Base-by-base conservation (phyloP, 2,329 filamentous ascomycete genomes). In the Aquanectria penicillioides region DNA sequence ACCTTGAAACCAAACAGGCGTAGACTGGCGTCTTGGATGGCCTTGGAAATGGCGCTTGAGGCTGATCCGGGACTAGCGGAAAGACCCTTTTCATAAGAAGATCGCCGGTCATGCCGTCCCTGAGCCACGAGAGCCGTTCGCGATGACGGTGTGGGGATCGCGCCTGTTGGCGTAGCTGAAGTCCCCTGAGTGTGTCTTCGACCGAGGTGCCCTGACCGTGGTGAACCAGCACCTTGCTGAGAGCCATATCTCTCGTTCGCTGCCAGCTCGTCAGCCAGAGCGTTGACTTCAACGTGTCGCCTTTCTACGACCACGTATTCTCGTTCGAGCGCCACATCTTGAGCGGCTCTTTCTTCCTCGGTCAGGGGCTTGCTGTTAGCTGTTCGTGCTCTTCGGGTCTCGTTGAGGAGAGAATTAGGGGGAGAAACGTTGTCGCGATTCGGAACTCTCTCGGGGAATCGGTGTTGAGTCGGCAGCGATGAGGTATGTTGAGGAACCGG, bases 301-400 rank as follows among this genome's bases (percentile, higher is more conserved):
- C 97, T 97, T 78, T 99, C 95, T 11, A 99, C 92, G 22, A 98
- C 83, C 17, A 99, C 94, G 69, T 98, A 99, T 65, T 98, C 95
- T 64, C 94, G 88, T 73, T 97, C 94, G 68, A 97, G 91, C 1
- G 91, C 91, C 44, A 96, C 88, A 64, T 98, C 94, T 69, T 97
- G 92, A 3, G 92, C 93, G 4, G 89, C 90, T 71, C 81, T 86
- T 69, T 90, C 89, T 58, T 88, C 87, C 63, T 90, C 89, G 55
- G 84, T 74, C 33, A 64, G 63, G 11, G 69, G 67, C 33, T 69
- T 71, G 37, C 64, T 69, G 22, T 62, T 59, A 9, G n/a, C n/a
- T n/a, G 65, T 65, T 43, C 71, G 74, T 29, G 65, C 69, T 41
- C 66, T 78, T 15, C 60, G 68, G 17, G 65, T 63, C 28, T 71